These are phyloP conservation scores for Tetrapisispora iriomotensis DNA, from an alignment of 805 yeast species.

Conservation along the genomic window DNA sequence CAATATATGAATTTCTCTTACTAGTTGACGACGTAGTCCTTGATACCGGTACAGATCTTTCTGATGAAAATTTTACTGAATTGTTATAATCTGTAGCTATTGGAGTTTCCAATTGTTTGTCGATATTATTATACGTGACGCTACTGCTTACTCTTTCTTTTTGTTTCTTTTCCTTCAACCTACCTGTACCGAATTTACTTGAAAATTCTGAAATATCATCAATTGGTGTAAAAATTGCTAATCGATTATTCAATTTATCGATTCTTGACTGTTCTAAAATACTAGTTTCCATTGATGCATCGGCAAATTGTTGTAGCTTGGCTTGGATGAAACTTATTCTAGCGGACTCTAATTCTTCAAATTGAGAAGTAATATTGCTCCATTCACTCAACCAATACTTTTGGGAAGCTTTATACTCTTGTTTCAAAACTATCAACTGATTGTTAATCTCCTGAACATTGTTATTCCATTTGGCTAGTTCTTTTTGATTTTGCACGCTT, in stretches of 20 bases:
- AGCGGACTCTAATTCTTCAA: constrained; percentile 25
- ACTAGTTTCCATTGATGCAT: constrained; percentile 18
- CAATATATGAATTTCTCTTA: constrained; percentile 13
- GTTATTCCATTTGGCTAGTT: constrained; percentile 24
- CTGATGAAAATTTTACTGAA: not conserved
- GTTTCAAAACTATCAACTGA: constrained; percentile 22
- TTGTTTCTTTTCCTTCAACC: constrained; percentile 16
- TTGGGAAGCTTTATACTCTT: constrained; percentile 26
- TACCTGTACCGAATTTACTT: constrained; percentile 27
- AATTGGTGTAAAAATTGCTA: constrained; percentile 20
- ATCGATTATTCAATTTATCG: constrained; percentile 18
- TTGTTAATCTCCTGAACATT: constrained; percentile 17
- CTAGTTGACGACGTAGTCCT: not conserved
- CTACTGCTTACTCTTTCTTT: not conserved
- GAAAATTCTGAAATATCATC: constrained; percentile 27
- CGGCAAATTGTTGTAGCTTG: constrained; percentile 21
- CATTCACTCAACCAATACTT: constrained; percentile 28
- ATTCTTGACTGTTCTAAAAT: constrained; percentile 23
- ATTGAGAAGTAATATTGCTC: constrained; percentile 18
- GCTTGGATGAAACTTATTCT: constrained; percentile 24
- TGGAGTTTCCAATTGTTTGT: too few relatives aligned
- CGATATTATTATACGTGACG: not conserved
- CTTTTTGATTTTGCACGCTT: constrained; percentile 20
- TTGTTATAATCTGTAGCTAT: too few relatives aligned
- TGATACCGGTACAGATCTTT: not conserved